These are phyloP conservation scores for Saturnispora zaruensis DNA, from an alignment of 805 yeast species.

Conservation along the genomic window DNA sequence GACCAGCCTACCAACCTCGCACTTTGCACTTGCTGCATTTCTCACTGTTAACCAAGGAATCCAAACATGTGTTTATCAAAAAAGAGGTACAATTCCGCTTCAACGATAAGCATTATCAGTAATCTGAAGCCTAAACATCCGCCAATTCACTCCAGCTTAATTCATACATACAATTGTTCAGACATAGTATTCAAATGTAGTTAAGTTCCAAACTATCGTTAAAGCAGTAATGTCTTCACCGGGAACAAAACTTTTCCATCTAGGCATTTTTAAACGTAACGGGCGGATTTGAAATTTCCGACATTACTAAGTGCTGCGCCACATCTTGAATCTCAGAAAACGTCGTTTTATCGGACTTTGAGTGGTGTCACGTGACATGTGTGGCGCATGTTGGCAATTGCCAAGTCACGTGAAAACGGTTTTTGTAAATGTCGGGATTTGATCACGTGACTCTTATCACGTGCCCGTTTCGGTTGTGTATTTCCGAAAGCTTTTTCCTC, in stretches of 20 bases:
- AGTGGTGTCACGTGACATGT: neutral
- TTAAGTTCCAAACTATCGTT: neutral
- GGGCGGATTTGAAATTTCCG: neutral
- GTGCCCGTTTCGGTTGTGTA: neutral
- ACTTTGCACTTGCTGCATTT: no score
- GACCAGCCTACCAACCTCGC: no score
- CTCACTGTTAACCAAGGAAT: no score
- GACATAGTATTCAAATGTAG: neutral
- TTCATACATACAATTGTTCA: neutral
- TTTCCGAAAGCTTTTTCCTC: neutral
- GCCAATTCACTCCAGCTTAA: neutral
- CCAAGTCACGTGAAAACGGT: neutral
- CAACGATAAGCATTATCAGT: neutral
- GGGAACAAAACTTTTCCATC: neutral
- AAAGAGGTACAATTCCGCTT: neutral
- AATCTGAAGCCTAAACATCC: neutral
- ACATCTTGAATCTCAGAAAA: neutral
- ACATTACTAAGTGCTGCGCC: neutral
- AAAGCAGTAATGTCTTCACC: neutral
- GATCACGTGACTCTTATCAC: neutral
- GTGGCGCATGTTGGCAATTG: neutral
- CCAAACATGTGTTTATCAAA: neutral
- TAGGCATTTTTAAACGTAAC: neutral
- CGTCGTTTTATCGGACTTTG: neutral
- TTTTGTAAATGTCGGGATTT: no score